phyloP scores from a whole-genome alignment of 257 asterid species.

The Fraxinus excelsior region DNA sequence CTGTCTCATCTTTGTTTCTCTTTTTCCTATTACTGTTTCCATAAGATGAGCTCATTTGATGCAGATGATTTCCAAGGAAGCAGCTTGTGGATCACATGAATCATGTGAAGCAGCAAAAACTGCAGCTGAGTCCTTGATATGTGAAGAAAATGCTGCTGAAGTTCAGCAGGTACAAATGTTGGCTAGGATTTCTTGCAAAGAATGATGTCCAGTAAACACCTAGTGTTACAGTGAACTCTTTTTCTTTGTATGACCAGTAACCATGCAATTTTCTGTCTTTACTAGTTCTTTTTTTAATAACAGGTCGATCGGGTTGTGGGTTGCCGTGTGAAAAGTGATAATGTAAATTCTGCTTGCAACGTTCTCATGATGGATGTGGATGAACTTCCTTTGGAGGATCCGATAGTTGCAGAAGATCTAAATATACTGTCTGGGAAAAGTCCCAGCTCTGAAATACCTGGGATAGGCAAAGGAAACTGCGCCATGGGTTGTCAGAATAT shows the following conservation, averaged over 20 bases:
- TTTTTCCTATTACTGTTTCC: constrained; percentile 6
- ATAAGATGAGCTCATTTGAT: constrained; percentile 20
- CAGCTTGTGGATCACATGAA: constrained; percentile 37
- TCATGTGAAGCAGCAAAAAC: constrained; percentile 30
- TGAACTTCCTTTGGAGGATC: constrained; percentile 42
- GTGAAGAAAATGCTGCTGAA: constrained; percentile 36
- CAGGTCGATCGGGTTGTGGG: constrained; percentile 93
- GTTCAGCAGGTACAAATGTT: constrained; percentile 46
- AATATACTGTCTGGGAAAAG: neutral
- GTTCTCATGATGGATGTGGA: constrained; percentile 30
- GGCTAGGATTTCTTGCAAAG: constrained; percentile 6
- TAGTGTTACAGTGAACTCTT: neutral
- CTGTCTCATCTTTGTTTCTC: neutral
- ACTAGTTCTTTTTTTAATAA: constrained; percentile 13
- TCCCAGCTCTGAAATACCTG: constrained; percentile 20
- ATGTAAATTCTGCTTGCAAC: constrained; percentile 27
- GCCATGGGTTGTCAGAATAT: constrained; percentile 45
- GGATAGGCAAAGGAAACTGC: constrained; percentile 35
- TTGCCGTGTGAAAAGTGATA: constrained; percentile 65
- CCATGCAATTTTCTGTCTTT: constrained; percentile 1
- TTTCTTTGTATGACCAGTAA: constrained; percentile 5
- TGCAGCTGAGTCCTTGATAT: constrained; percentile 33
- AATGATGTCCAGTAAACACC: constrained; percentile 19
- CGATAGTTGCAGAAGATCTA: neutral
- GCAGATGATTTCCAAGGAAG: constrained; percentile 43